These are phyloP conservation scores for Annulohypoxylon moriforme DNA, from an alignment of 495 filamentous ascomycete genomes.

Conservation along the genomic window DNA sequence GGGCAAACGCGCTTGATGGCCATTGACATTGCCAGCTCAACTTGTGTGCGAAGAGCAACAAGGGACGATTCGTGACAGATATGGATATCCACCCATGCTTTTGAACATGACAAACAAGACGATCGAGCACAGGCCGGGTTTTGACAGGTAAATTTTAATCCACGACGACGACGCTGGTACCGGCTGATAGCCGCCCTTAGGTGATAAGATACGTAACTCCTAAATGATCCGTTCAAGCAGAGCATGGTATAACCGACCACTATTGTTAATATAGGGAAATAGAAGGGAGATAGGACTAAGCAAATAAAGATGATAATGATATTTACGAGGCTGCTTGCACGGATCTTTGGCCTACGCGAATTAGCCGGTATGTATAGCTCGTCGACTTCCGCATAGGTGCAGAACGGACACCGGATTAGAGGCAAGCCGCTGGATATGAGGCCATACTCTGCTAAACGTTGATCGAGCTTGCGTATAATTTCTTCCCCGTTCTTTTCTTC, in stretches of 20 bases:
- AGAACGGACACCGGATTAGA: constrained; percentile 90
- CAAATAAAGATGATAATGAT: constrained; percentile 56
- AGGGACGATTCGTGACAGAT: constrained; percentile 87
- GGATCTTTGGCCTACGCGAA: constrained; percentile 61
- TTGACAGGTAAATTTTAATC: constrained; percentile 78
- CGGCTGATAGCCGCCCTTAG: constrained; percentile 65
- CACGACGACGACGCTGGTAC: constrained; percentile 69
- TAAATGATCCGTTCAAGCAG: constrained; percentile 48
- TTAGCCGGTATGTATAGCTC: constrained; percentile 73
- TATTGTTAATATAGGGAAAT: constrained; percentile 62
- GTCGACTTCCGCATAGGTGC: constrained; percentile 88
- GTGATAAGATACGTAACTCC: constrained; percentile 48
- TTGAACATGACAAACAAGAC: constrained; percentile 81
- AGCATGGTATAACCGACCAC: constrained; percentile 54
- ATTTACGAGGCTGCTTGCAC: constrained; percentile 57
- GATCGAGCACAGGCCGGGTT: constrained; percentile 70
- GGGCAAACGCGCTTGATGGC: constrained; percentile 97
- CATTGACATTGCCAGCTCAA: constrained; percentile 90
- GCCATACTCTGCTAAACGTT: constrained; percentile 76
- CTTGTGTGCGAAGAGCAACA: constrained; percentile 81
- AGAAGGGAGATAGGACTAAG: constrained; percentile 62
- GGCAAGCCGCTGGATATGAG: constrained; percentile 76
- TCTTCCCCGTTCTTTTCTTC: constrained; percentile 75
- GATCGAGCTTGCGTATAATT: constrained; percentile 76
- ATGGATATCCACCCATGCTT: constrained; percentile 74